Conservation (phyloP, 148 eudicot genomes). For the Rhododendron henanense region DNA sequence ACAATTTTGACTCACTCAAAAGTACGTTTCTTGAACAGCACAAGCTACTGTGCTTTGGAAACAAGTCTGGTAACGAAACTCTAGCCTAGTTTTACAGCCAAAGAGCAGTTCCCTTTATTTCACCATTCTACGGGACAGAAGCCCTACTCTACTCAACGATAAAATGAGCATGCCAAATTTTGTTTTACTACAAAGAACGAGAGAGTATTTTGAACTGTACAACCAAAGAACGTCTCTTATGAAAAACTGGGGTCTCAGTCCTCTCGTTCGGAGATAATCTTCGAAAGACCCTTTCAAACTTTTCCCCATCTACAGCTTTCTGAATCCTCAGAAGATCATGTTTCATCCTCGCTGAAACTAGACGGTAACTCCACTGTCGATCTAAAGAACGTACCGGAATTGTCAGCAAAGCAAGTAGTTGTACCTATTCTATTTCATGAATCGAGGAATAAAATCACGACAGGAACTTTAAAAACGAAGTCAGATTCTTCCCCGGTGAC, state of each 20-base stretch:
- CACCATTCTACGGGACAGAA: no score
- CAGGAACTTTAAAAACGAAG: no score
- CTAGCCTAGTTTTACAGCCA: background rate
- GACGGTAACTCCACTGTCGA: constrained; percentile 51
- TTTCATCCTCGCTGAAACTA: constrained; percentile 69
- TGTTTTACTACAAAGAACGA: no score
- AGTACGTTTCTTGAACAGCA: no score
- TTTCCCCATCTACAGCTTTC: background rate
- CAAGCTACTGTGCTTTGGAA: background rate
- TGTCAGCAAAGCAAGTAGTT: background rate
- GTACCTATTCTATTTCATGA: no score
- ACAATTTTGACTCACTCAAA: no score
- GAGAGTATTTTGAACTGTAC: no score
- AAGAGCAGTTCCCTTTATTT: no score
- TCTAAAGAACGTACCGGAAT: constrained; percentile 27
- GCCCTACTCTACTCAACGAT: no score
- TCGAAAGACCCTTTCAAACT: background rate
- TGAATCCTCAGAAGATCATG: no score
- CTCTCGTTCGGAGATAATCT: background rate
- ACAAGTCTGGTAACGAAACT: background rate
- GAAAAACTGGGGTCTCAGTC: background rate
- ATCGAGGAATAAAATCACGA: background rate
- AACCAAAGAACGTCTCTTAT: no score
- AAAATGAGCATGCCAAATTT: no score
- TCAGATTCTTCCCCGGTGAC: background rate